Percentiles rank a stretch among this genome's conserved stretches.
Evolutionary conservation across 2,329 filamentous ascomycete species (phyloP).

Genomic region (Amphichorda felina): DNA sequence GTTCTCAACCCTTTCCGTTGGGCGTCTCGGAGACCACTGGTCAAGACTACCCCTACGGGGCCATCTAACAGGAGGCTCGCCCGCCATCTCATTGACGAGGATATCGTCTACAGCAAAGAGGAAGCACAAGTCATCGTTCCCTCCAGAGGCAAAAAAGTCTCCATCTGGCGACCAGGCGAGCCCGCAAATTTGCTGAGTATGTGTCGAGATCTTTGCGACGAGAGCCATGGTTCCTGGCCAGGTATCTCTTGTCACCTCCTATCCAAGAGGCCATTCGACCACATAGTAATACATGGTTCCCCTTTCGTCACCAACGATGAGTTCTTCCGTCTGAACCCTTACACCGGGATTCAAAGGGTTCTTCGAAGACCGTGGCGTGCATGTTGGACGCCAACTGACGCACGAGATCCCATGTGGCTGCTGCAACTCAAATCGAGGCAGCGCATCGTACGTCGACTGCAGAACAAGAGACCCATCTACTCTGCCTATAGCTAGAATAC

Average conservation of each 20-base stretch:
- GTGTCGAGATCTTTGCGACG: constrained; percentile 63
- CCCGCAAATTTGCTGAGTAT: constrained; percentile 85
- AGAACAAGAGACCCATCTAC: constrained; percentile 66
- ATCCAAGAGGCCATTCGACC: constrained; percentile 67
- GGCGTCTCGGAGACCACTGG: too few relatives aligned
- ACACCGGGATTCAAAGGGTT: constrained; percentile 33
- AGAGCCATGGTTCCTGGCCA: constrained; percentile 74
- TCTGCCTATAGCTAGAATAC: constrained; percentile 75
- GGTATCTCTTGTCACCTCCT: constrained; percentile 49
- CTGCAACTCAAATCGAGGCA: constrained; percentile 62
- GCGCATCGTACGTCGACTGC: constrained; percentile 61
- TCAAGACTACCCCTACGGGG: too few relatives aligned
- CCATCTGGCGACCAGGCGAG: constrained; percentile 78
- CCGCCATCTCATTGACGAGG: constrained; percentile 14
- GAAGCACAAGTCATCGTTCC: constrained; percentile 84
- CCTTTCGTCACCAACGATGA: constrained; percentile 74
- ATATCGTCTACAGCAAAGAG: constrained; percentile 63
- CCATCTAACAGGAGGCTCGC: not conserved
- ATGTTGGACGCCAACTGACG: constrained; percentile 65
- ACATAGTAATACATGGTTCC: constrained; percentile 82
- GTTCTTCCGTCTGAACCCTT: constrained; percentile 61
- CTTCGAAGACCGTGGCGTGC: constrained; percentile 37
- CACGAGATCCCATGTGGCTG: constrained; percentile 67
- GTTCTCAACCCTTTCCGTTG: too few relatives aligned
- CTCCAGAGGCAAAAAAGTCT: constrained; percentile 69